Evolutionary conservation across 2,329 filamentous ascomycete genomes (phyloP).

Genomic region (Colletotrichum navitas): DNA sequence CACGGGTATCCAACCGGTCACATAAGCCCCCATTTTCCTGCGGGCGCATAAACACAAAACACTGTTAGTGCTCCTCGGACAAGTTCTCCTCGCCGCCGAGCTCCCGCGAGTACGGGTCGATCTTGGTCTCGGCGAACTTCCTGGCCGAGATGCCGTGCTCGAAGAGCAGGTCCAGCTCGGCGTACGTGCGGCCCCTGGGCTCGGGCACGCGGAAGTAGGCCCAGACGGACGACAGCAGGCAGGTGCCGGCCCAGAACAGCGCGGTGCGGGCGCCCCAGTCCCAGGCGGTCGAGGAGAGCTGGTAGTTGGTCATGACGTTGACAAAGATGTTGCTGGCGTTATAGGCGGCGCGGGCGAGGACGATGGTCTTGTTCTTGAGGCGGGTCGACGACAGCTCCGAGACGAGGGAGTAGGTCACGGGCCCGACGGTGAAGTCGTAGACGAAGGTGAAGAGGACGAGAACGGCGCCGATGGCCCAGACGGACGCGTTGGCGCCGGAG

Average conservation of each 20-base stretch:
- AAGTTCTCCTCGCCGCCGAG: conserved; percentile 37
- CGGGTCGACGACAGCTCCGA: conserved; percentile 67
- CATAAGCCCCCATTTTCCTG: background rate
- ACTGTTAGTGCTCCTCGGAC: conserved; percentile 21
- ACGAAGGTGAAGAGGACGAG: conserved; percentile 65
- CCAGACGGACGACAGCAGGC: conserved; percentile 62
- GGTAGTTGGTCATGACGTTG: conserved; percentile 63
- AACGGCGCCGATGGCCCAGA: conserved; percentile 61
- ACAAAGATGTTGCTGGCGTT: conserved; percentile 65
- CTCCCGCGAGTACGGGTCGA: conserved; percentile 52
- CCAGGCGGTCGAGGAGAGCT: conserved; percentile 60
- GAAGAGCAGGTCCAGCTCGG: conserved; percentile 59
- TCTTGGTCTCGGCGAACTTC: conserved; percentile 55
- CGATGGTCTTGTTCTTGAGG: conserved; percentile 67
- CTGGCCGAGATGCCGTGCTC: conserved; percentile 55
- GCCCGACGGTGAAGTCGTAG: conserved; percentile 68
- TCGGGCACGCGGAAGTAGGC: conserved; percentile 66
- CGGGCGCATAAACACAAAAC: background rate
- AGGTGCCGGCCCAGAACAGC: conserved; percentile 62
- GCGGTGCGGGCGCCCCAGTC: conserved; percentile 63
- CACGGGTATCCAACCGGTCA: conserved; percentile 12
- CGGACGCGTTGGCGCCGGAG: conserved; percentile 49
- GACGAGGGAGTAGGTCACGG: conserved; percentile 65
- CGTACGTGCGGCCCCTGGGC: conserved; percentile 62
- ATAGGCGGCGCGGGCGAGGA: conserved; percentile 62